Base-by-base conservation (phyloP, 345 rosid species). In the Hypericum perforatum region DNA sequence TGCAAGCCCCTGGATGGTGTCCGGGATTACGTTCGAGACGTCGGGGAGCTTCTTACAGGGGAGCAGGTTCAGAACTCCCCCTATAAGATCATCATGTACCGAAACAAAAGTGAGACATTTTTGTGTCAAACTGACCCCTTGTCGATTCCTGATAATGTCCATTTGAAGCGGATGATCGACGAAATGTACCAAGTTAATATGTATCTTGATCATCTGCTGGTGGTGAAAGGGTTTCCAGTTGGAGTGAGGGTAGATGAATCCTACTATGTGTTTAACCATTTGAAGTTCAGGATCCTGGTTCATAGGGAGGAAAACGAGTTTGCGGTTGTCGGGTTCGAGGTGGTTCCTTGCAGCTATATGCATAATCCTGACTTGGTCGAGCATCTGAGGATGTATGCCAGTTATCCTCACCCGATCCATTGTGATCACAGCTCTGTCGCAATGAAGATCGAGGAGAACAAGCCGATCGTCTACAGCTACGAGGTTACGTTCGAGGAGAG, bases 51-150 rank as follows among this genome's bases (percentile, higher is more conserved):
- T 52, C 77, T 87, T 22, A 76, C 84, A 94, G 96, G 96, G 36
- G 94, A 87, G 68, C 74, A 89, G 62, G 84, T 87, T 40, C 94
- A 84, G 70, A 87, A 87, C 66, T 87, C 96, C 0, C 96, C 96
- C 0, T 84, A 80, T 54, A 74, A 57, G 73, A 84, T 82, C 58
- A 78, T 68, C 62, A 87, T 82, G 96, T 63, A 66, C 61, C 66
- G 63, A 45, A 87, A 84, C 41, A 82, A 80, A 66, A 74, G 74
- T 12, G 85, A 82, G 48, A 68, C 78, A 70, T 82, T 81, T 56
- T 60, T 78, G 59, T 87, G 96, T 49, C 74, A 49, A 44, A 60
- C 85, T 16, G 80, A 64, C 41, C 77, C 77, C 0, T 63, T 87
- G 32, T 70, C 82, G 4, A 77, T 69, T 2, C 84, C 80, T 45